Evolutionary conservation across 1,284 basidiomycete genomes (phyloP), one percentile per base, ranked within the genome.

Genomic region (Rhodotorula sp.): DNA sequence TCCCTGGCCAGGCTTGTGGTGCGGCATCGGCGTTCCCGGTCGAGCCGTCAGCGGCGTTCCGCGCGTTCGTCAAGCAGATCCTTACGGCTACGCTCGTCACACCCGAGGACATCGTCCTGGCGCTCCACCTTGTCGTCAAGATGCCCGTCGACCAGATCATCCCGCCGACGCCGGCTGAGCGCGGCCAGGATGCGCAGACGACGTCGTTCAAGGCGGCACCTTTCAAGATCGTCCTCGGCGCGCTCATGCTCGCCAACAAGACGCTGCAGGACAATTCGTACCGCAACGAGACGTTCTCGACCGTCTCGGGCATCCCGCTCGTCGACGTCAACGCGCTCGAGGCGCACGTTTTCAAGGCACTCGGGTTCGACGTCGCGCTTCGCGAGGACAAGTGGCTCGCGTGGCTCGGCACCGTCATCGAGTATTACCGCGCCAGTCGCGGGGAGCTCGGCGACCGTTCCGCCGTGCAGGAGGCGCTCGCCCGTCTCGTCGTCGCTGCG

Each of bases 221-320:
- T 37, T 79, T 77, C 76, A 79, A 79, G 75, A 68, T 78, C 32
- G 55, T 79, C 48, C 71, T 79, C 55, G 78, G 77, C 37, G 72
- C 77, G 22, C 72, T 79, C 54, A 77, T 79, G 61, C 37, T 78
- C 37, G 78, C 78, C 58, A 79, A 79, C 71, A 79, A 79, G 77
- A 67, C 67, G 54, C 66, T 77, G 34, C 77, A 79, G 67, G 78
- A 79, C 73, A 79, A 79, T 63, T 75, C 74, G 57, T 79, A 76
- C 76, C 74, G 76, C 66, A 77, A 76, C 67, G 74, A 72, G 29
- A 76, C 78, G 41, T 79, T 73, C 62, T 63, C 78, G 48, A 58
- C 72, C 50, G 78, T 78, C 27, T 77, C 78, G 27, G 74, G 72
- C 53, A 75, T 78, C 59, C 73, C 78, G 10, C 71, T 79, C 58